Percentiles rank a stretch among this genome's conserved stretches.
Evolutionary conservation across 306 rosid genomes (phyloP).

Genomic region (Ammopiptanthus mongolicus): DNA sequence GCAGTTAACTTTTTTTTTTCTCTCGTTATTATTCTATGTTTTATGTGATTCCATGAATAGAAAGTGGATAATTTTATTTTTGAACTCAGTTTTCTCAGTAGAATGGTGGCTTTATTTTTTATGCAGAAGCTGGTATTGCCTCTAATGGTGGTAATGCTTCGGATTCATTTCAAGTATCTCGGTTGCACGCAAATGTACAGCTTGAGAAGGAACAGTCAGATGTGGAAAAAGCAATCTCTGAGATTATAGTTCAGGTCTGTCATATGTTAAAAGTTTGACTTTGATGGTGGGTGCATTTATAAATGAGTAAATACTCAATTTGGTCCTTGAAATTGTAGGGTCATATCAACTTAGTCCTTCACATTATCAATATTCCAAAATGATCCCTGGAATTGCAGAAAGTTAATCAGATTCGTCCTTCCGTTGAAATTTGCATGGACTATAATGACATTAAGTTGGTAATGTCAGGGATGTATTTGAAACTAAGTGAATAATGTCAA

Average conservation of each 20-base stretch:
- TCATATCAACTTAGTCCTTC: too few relatives aligned
- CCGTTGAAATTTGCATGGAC: too few relatives aligned
- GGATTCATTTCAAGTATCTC: constrained; percentile 34
- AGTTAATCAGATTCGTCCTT: too few relatives aligned
- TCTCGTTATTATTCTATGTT: neutral
- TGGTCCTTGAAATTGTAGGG: too few relatives aligned
- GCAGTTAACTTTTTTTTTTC: neutral
- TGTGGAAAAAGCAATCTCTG: constrained; percentile 62
- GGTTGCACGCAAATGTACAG: constrained; percentile 49
- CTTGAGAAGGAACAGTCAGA: constrained; percentile 61
- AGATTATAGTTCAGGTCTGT: constrained; percentile 56
- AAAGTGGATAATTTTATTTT: neutral
- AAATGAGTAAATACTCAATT: too few relatives aligned
- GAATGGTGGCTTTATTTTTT: constrained; percentile 23
- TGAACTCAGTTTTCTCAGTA: neutral
- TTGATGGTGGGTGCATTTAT: neutral
- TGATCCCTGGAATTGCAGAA: too few relatives aligned
- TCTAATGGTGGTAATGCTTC: constrained; percentile 34
- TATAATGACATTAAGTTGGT: too few relatives aligned
- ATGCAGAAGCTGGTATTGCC: constrained; percentile 44
- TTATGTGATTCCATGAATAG: neutral
- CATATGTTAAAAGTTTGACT: neutral
- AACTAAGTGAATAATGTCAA: too few relatives aligned
- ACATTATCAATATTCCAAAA: too few relatives aligned
- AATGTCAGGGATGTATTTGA: too few relatives aligned